phyloP scores from a whole-genome alignment of 352 stramenopile genomes.

The Phytophthora boehmeriae region DNA sequence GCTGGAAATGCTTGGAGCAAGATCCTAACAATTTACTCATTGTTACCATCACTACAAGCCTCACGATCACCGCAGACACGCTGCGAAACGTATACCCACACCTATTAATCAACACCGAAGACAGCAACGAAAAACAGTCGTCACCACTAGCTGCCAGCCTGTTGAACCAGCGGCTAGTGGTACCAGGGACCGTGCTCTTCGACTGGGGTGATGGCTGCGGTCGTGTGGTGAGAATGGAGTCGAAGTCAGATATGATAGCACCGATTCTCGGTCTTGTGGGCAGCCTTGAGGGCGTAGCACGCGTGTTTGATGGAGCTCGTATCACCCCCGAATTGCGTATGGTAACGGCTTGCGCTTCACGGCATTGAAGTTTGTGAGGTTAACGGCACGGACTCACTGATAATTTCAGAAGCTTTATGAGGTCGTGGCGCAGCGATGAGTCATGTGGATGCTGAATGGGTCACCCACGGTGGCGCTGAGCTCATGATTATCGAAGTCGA shows the following conservation, averaged over 20 bases:
- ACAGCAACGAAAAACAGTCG: no score
- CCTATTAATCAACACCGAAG: not conserved
- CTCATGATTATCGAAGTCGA: conserved; percentile 24
- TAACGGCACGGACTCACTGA: no score
- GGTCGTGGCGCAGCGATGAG: conserved; percentile 14
- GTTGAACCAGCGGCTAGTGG: no score
- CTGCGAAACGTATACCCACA: not conserved
- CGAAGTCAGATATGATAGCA: not conserved
- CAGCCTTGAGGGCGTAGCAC: not conserved
- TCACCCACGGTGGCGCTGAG: conserved; percentile 23
- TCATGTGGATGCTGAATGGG: conserved; percentile 16
- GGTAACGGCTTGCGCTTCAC: no score
- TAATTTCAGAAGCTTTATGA: no score
- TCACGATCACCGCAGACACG: not conserved
- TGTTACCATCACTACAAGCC: not conserved
- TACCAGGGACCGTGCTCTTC: not conserved
- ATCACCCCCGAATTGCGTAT: not conserved
- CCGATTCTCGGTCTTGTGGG: not conserved
- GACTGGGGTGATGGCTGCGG: not conserved
- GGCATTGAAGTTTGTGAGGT: no score
- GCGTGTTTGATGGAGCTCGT: not conserved
- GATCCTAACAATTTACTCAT: not conserved
- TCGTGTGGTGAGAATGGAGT: not conserved
- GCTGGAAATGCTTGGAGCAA: not conserved
- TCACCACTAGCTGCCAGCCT: no score